A percentile compares a stretch with the other conserved stretches of the same genome.
Conservation (phyloP, 352 stramenopile species). For the Phytophthora kernoviae region DNA sequence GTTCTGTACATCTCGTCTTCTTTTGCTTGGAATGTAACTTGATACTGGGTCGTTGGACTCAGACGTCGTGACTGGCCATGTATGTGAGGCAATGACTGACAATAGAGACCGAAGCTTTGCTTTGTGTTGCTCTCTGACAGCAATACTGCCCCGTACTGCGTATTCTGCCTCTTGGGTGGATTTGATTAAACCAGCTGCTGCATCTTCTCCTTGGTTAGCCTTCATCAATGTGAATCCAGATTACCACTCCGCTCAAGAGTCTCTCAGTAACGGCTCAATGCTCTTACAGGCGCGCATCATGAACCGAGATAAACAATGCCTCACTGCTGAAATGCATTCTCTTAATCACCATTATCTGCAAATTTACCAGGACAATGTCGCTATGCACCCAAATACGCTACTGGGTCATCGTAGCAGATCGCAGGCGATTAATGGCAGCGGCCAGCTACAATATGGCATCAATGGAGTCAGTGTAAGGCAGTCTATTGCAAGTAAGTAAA, state of each 20-base stretch:
- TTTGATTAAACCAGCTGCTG: constrained; percentile 3
- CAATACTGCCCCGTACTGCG: constrained; percentile 46
- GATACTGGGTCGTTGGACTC: background rate
- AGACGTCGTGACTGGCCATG: background rate
- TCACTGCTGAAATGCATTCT: too few relatives aligned
- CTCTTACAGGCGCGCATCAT: background rate
- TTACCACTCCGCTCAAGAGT: constrained; percentile 1
- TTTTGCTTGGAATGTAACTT: constrained; percentile 3
- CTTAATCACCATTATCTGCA: too few relatives aligned
- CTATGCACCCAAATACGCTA: constrained; percentile 19
- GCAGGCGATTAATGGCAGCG: constrained; percentile 88
- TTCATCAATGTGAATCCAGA: constrained; percentile 2
- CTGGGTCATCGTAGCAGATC: constrained; percentile 72
- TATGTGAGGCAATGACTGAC: constrained; percentile 14
- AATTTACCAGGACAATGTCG: background rate
- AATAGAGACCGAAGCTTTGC: constrained; percentile 35
- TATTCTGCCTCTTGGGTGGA: constrained; percentile 43
- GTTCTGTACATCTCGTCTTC: background rate
- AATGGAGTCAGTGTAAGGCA: constrained; percentile 8
- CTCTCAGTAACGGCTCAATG: background rate
- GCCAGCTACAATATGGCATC: constrained; percentile 55
- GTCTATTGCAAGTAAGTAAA: background rate
- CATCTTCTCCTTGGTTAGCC: background rate
- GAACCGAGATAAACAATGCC: too few relatives aligned
- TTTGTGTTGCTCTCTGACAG: constrained; percentile 59